Percentiles rank a stretch among this genome's conserved stretches.
These are phyloP conservation scores for Chlorella sp. DNA, from an alignment of 139 green algal genomes.

Conservation along the genomic window DNA sequence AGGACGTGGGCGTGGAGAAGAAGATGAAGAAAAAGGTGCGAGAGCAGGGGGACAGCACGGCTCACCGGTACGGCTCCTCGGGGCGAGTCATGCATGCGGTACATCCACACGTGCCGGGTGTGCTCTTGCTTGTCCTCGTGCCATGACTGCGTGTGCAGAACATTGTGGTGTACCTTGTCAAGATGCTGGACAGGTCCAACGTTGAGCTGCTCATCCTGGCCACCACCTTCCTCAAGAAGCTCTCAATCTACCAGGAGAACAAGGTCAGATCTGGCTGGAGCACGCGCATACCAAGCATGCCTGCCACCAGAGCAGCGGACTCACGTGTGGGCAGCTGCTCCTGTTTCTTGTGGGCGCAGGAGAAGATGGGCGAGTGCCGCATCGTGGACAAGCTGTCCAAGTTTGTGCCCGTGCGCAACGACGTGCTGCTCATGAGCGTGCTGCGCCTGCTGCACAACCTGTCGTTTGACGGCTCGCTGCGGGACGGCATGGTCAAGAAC, in stretches of 20 bases:
- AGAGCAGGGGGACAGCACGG: too few relatives aligned
- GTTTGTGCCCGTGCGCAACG: conserved; percentile 58
- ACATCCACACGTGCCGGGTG: too few relatives aligned
- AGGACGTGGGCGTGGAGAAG: conserved; percentile 69
- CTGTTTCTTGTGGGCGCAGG: too few relatives aligned
- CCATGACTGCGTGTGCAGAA: conserved; percentile 50
- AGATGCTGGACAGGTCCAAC: conserved; percentile 67
- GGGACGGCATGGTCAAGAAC: conserved; percentile 68
- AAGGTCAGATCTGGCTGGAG: conserved; percentile 14
- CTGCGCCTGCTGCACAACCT: conserved; percentile 87
- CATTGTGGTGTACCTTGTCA: conserved; percentile 68
- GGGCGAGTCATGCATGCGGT: too few relatives aligned
- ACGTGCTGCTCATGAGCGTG: conserved; percentile 57
- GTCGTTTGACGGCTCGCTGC: conserved; percentile 63
- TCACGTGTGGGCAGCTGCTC: too few relatives aligned
- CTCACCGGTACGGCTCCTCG: too few relatives aligned
- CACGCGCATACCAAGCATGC: background rate
- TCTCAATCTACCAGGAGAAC: conserved; percentile 56
- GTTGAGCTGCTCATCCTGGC: conserved; percentile 79
- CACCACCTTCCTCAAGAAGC: conserved; percentile 77
- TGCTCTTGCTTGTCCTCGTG: too few relatives aligned
- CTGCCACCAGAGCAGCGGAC: too few relatives aligned
- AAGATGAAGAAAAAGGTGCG: conserved; percentile 85
- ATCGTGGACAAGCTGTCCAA: conserved; percentile 57
- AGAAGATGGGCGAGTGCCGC: conserved; percentile 48